Base-by-base conservation (phyloP, 2,329 filamentous ascomycete species). In the Pseudocercospora eumusae region DNA sequence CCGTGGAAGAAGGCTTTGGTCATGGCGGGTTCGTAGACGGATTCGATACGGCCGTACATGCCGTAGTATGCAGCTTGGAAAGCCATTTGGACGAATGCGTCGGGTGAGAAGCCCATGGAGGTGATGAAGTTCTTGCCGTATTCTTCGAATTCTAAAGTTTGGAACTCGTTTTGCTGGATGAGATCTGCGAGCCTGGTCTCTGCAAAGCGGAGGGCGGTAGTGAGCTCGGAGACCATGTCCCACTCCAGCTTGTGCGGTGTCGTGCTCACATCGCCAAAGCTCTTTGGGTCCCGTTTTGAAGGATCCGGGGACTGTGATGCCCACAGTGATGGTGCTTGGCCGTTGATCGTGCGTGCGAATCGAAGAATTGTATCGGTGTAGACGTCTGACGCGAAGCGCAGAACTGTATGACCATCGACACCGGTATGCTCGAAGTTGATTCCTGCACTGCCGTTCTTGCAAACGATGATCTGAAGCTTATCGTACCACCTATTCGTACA, bases 371-470 rank as follows among this genome's bases (percentile, higher is more conserved):
- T 99, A 75, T 99, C 95, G 0, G 95, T 98, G 76, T 97, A 99
- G 15, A 99, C 82, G 70, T 99, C 95, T 65, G 92, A 96, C 15
- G 95, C 95, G 71, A 99, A 98, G 5, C 95, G 89, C 57, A 99
- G 84, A 21, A 99, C 95, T 0, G 95, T 99, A 75, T 99, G 95
- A 0, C 95, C 95, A 72, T 99, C 95, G 4, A 99, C 93, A 68
- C 95, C 95, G 0, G 95, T 99, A 73, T 99, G 95, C 76, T 99
- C 95, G 71, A 99, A 98, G 79, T 99, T 99, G 85, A 99, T 98
- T 5, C 95, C 95, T 0, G 95, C 95, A 73, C 92, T 96, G 61
- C 95, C 95, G 77, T 98, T 99, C 80, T 96, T 96, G 83, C 95
- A 98, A 56, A 99, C 95, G 59, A 99, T 98, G 65, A 99, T 97